Conservation (phyloP, 495 filamentous ascomycete genomes). For the Talaromyces ruber region DNA sequence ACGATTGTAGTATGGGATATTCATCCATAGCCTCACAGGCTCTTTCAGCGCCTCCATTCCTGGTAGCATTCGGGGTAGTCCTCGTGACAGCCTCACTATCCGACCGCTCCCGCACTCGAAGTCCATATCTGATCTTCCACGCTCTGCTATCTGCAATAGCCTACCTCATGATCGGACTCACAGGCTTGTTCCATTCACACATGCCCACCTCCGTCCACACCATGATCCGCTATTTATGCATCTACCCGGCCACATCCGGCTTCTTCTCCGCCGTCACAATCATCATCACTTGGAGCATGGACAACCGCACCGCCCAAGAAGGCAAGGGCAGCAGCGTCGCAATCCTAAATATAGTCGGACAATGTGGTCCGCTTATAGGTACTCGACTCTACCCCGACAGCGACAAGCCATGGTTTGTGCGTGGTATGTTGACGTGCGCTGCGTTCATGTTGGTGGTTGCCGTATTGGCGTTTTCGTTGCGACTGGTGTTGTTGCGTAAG, state of each 20-base stretch:
- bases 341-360: slow-evolving; percentile 51
- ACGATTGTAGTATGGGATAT: slow-evolving; percentile 34
- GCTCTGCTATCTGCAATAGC: slow-evolving; percentile 48
- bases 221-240: slow-evolving; percentile 44
- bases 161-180: slow-evolving; percentile 48
- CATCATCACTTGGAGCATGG: slow-evolving; percentile 59
- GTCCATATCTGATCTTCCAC: slow-evolving; percentile 41
- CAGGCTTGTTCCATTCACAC: slow-evolving; percentile 28
- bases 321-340: slow-evolving; percentile 49
- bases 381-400: slow-evolving; percentile 49
- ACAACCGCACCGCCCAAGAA: slow-evolving; percentile 48
- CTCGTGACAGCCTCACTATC: slow-evolving; percentile 42
- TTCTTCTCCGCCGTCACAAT: slow-evolving; percentile 57
- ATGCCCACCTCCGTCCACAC: slow-evolving; percentile 19
- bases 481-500: slow-evolving; percentile 33
- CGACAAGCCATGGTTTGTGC: slow-evolving; percentile 51
- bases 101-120: slow-evolving; percentile 37
- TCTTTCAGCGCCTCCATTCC: slow-evolving; percentile 49
- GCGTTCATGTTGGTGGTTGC: slow-evolving; percentile 47
- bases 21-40: slow-evolving; percentile 40
- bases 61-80: slow-evolving; percentile 43
- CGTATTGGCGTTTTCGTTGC: slow-evolving; percentile 35
- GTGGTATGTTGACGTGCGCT: slow-evolving; percentile 49
- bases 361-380: slow-evolving; percentile 54
- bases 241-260: slow-evolving; percentile 49